phyloP scores from a whole-genome alignment of 139 green algal species.

The Chlorella sp. region DNA sequence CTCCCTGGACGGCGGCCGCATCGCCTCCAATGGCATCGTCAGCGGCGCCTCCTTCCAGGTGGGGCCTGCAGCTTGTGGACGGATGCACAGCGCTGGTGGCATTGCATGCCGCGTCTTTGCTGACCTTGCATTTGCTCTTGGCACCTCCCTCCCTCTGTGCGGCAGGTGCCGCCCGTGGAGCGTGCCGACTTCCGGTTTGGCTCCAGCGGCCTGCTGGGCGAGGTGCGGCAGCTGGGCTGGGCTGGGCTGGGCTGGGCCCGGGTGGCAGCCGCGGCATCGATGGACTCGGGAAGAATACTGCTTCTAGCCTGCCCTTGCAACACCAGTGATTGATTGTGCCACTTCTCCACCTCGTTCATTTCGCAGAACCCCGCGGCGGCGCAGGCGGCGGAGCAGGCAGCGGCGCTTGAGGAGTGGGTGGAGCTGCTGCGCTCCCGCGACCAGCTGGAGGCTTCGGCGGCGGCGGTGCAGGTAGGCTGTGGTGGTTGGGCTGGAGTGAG shows the following conservation, averaged over 20 bases:
- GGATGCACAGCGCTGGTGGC: too few relatives aligned
- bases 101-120: too few relatives aligned
- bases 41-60: slow-evolving; percentile 59
- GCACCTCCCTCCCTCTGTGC: too few relatives aligned
- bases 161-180: slow-evolving; percentile 33
- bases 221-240: neutral
- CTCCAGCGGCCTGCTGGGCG: neutral
- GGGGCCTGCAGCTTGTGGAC: neutral
- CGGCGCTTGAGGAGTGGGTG: slow-evolving; percentile 34
- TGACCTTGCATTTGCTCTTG: too few relatives aligned
- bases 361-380: slow-evolving; percentile 20
- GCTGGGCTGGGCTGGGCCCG: too few relatives aligned
- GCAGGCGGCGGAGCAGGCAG: neutral
- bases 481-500: too few relatives aligned
- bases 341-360: too few relatives aligned
- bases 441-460: neutral
- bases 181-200: slow-evolving; percentile 59
- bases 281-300: too few relatives aligned
- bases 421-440: slow-evolving; percentile 23
- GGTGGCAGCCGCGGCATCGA: too few relatives aligned
- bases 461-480: slow-evolving; percentile 5
- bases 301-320: too few relatives aligned
- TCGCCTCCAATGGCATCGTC: slow-evolving; percentile 69
- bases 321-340: too few relatives aligned
- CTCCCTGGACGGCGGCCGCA: slow-evolving; percentile 64